Evolutionary conservation across 164 flowering plant species (phyloP), one percentile per base, ranked within the genome.

Genomic region (Nymphaea thermarum): DNA sequence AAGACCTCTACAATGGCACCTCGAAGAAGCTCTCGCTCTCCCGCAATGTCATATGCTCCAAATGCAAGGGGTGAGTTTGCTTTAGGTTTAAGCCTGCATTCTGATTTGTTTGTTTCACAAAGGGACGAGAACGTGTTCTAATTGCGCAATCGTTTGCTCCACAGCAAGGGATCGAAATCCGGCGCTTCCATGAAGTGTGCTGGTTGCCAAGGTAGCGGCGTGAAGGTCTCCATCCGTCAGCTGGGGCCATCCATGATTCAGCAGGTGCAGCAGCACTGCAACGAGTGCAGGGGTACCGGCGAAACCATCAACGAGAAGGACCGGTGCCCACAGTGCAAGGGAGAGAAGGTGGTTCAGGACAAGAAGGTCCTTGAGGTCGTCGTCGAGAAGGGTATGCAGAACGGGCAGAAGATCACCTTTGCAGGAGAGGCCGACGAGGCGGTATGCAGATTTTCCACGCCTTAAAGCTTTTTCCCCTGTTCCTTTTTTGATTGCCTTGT

Each of bases 371-470:
- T 91, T 47, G 97, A 91, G 75, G 97, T 88, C 2, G 16, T 66
- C 66, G 97, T 89, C n/a, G 97, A 91, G 73, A 91, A 89, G 80
- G 97, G 97, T 0, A 91, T 91, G 97, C 93, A 89, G 69, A 77
- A 87, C 74, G 87, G 89, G 4, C 97, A 91, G 82, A 91, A 75
- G 75, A 86, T 91, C 5, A 86, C 93, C 41, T 91, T 88, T 81
- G 88, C 89, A 45, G 95, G 97, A 18, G 91, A 89, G 72, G 97
- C 97, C 5, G 97, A 88, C 77, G 97, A 91, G 67, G 91, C 97
- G 69, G 97, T 90, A 82, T 60, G 84, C 7, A 51, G 14, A 51
- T 51, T 51, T 51, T 25, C 36, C 57, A 5, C 57, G 14, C 8
- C 57, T 72, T 16, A 1, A 62, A 6, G 2, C 10, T 60, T 8